Percentiles rank a stretch among this genome's conserved stretches.
These are phyloP conservation scores for Trichopus zeylanicus DNA, from an alignment of 116 monocot species.

Conservation along the genomic window DNA sequence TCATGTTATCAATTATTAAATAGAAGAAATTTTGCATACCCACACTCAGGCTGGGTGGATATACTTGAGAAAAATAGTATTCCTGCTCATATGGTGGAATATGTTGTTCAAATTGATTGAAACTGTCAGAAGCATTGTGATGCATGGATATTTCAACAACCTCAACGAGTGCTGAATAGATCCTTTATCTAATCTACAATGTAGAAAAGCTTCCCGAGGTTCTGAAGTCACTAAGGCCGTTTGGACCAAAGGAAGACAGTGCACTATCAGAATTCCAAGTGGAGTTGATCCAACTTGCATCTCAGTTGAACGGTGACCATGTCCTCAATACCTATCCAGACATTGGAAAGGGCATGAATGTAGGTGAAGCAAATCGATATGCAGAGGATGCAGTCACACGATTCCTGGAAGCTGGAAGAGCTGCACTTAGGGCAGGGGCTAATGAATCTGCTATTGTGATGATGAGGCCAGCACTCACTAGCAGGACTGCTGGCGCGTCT, in stretches of 20 bases:
- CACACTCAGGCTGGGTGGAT: too few species aligned
- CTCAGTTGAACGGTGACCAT: slow-evolving; percentile 90
- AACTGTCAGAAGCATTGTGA: neutral
- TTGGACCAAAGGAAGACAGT: slow-evolving; percentile 62
- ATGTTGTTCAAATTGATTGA: neutral
- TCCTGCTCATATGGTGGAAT: neutral
- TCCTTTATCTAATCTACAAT: slow-evolving; percentile 1
- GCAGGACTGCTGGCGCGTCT: slow-evolving; percentile 21
- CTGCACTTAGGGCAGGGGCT: slow-evolving; percentile 81
- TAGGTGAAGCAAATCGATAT: slow-evolving; percentile 65
- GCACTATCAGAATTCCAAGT: slow-evolving; percentile 73
- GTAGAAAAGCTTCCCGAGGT: slow-evolving; percentile 89
- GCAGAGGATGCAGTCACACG: slow-evolving; percentile 91
- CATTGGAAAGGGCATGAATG: slow-evolving; percentile 73
- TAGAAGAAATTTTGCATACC: too few species aligned
- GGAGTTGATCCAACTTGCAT: slow-evolving; percentile 92
- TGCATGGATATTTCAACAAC: too few species aligned
- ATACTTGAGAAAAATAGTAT: too few species aligned
- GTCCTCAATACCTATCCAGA: slow-evolving; percentile 86
- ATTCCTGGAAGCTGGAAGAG: slow-evolving; percentile 86
- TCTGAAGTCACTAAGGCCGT: slow-evolving; percentile 54
- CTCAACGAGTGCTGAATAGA: too few species aligned
- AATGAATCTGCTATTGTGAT: slow-evolving; percentile 80
- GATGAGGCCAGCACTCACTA: slow-evolving; percentile 84
- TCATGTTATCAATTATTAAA: too few species aligned